Evolutionary conservation across 805 yeast genomes (phyloP).

Genomic region (Brettanomyces nanus): DNA sequence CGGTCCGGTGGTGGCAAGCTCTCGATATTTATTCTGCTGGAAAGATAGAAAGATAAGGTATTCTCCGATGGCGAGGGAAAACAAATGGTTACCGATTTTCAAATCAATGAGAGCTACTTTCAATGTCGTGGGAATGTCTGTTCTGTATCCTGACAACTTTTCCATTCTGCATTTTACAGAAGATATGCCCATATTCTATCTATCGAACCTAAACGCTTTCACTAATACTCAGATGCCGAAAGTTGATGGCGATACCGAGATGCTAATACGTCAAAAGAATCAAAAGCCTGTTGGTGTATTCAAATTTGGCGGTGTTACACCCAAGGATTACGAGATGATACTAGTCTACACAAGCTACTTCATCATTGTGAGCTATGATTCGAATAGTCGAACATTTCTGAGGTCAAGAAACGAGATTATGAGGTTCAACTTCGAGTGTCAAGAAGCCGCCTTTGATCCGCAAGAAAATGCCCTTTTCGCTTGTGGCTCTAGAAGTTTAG

Average conservation of each 20-base stretch:
- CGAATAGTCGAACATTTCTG: slow-evolving; percentile 14
- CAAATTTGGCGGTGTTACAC: slow-evolving; percentile 13
- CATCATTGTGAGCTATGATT: slow-evolving; percentile 17
- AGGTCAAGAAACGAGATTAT: slow-evolving; percentile 21
- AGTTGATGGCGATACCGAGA: slow-evolving; percentile 19
- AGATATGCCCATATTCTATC: slow-evolving; percentile 23
- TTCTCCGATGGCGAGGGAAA: slow-evolving; percentile 20
- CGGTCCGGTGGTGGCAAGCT: slow-evolving; percentile 20
- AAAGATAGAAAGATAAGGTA: slow-evolving; percentile 38
- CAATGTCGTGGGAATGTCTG: slow-evolving; percentile 10
- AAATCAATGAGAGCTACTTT: slow-evolving; percentile 22
- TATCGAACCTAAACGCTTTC: slow-evolving; percentile 19
- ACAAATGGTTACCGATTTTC: slow-evolving; percentile 16
- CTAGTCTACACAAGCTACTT: slow-evolving; percentile 23
- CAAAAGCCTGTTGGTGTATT: slow-evolving; percentile 23
- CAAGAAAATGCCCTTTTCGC: slow-evolving; percentile 18
- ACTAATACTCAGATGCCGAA: slow-evolving; percentile 20
- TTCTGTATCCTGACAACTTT: background rate
- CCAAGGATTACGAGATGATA: slow-evolving; percentile 19
- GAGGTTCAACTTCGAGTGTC: slow-evolving; percentile 19
- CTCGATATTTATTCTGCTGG: slow-evolving; percentile 40
- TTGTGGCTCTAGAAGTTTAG: slow-evolving; percentile 18
- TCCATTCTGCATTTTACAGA: slow-evolving; percentile 11
- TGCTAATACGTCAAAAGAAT: slow-evolving; percentile 18
- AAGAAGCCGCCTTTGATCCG: slow-evolving; percentile 21